Evolutionary conservation across 768 basidiomycete genomes (phyloP).

Genomic region (Leccinum imitatum): DNA sequence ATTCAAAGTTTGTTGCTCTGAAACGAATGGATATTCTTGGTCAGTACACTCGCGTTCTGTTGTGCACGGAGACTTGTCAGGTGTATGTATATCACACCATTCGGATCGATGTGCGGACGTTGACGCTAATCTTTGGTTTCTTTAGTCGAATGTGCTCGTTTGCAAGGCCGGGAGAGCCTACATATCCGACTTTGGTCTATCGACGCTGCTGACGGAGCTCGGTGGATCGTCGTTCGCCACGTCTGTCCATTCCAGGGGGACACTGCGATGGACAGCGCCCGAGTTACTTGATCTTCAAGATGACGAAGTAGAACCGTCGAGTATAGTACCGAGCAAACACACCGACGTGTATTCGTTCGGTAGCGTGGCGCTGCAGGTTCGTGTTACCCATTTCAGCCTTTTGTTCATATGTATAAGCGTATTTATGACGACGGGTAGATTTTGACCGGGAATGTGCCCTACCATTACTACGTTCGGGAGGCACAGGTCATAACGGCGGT

Average conservation of each 20-base stretch:
- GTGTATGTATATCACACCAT: constrained; percentile 17
- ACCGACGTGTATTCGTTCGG: constrained; percentile 24
- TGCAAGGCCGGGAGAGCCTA: constrained; percentile 14
- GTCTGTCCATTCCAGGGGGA: constrained; percentile 33
- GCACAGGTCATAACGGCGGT: constrained; percentile 12
- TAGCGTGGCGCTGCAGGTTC: constrained; percentile 33
- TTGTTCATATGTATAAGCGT: background rate
- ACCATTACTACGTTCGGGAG: constrained; percentile 13
- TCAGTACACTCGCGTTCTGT: constrained; percentile 18
- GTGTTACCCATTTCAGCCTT: background rate
- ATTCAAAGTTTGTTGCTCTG: background rate
- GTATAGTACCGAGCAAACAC: constrained; percentile 6
- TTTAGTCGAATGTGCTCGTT: constrained; percentile 20
- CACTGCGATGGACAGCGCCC: constrained; percentile 28
- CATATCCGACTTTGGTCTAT: constrained; percentile 46
- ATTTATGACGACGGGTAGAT: background rate
- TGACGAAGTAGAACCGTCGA: constrained; percentile 13
- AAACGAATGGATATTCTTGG: background rate
- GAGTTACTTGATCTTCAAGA: constrained; percentile 33
- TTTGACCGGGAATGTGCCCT: constrained; percentile 16
- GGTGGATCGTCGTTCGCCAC: constrained; percentile 35
- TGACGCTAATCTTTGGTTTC: background rate
- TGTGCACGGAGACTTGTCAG: constrained; percentile 20
- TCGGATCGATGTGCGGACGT: background rate
- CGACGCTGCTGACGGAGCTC: constrained; percentile 40